Base-by-base conservation (phyloP, 306 rosid species). In the Bauhinia variegata region DNA sequence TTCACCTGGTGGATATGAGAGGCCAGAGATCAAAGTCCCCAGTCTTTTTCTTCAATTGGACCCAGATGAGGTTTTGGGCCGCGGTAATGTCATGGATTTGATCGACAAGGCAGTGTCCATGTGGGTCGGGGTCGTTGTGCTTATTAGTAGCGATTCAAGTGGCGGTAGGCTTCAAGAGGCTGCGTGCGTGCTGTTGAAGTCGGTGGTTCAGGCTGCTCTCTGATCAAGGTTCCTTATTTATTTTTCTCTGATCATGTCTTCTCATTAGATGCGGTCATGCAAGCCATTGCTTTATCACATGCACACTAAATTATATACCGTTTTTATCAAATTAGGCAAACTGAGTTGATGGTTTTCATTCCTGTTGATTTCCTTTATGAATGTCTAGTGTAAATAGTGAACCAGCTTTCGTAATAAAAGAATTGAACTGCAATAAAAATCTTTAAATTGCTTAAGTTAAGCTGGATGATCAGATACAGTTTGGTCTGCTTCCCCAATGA, bases 1-100 rank as follows among this genome's bases (percentile, higher is more conserved):
- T 36, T 79, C 85, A 72, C 96, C 97, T 1, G 96, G 96, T n/a
- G 99, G 99, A 14, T 90, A 56, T 84, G 90, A 88, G 86, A 80
- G 97, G 31, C 89, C 97, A 2, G 89, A 88, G 75, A 78, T 93
- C 60, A 73, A 74, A 63, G 76, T 86, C 63, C 97, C 99, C 16
- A 70, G 76, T 43, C 79, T 90, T 6, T 74, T 88, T 19, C 95
- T 90, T 4, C 87, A 83, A 10, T 42, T 90, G 48, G 79, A 83
- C 38, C 70, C 92, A 0, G 74, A 79, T 14, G 86, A 90, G 18
- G 81, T 88, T 10, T 65, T 89, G 33, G 65, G 37, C 41, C 70
- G 67, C 3, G 87, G 56, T 3, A 75, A 70, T 9, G 39, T 80
- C 2, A 50, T 90, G 41, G 72, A 71, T 30, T 56, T 78, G 64